Evolutionary conservation across 306 rosid genomes (phyloP).

Genomic region (Malus domestica): ASM211411v1 NC_041795.1:24582001-24582500

Average conservation of each 20-base stretch:
- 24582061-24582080: background rate
- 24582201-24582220: background rate
- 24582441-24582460: too few relatives aligned
- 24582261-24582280: background rate
- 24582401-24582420: too few relatives aligned
- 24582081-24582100: background rate
- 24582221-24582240: background rate
- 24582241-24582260: background rate
- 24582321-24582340: too few relatives aligned
- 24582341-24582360: background rate
- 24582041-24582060: background rate
- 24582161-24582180: background rate
- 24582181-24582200: background rate
- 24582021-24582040: slow-evolving; percentile 11
- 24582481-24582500: too few relatives aligned
- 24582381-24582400: background rate
- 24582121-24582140: background rate
- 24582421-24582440: too few relatives aligned
- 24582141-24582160: background rate
- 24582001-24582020: slow-evolving; percentile 38
- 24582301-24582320: too few relatives aligned
- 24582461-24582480: too few relatives aligned
- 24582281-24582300: background rate
- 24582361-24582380: background rate
- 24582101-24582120: background rate